phyloP scores from a whole-genome alignment of 2,329 filamentous ascomycete species.

The Pestalotiopsis sp. region DNA sequence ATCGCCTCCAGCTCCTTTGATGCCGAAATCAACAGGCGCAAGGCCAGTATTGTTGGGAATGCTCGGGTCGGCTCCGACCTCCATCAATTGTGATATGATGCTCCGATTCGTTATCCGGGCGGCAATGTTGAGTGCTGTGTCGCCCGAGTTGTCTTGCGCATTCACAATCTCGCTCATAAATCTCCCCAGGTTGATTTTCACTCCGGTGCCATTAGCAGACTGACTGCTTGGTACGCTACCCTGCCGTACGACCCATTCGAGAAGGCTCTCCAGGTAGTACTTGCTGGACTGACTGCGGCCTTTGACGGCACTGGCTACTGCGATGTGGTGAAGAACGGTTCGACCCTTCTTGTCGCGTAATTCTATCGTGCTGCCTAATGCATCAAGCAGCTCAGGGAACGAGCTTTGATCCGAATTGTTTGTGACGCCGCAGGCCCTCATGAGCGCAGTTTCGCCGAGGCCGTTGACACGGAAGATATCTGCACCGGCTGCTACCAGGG shows the following conservation, averaged over 20 bases:
- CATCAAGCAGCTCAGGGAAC: conserved; percentile 87
- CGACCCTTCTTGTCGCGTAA: conserved; percentile 86
- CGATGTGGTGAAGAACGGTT: conserved; percentile 94
- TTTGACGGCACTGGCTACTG: conserved; percentile 93
- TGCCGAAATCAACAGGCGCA: conserved; percentile 90
- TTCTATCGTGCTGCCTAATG: conserved; percentile 88
- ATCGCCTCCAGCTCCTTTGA: conserved; percentile 67
- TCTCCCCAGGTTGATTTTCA: conserved; percentile 81
- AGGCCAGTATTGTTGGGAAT: conserved; percentile 90
- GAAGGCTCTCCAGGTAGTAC: conserved; percentile 91
- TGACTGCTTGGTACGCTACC: conserved; percentile 66
- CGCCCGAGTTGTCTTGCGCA: conserved; percentile 88
- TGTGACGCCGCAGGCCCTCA: conserved; percentile 89
- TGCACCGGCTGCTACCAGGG: conserved; percentile 82
- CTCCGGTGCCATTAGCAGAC: conserved; percentile 37
- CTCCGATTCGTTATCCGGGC: conserved; percentile 90
- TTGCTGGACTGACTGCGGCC: conserved; percentile 88
- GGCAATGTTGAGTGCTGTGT: conserved; percentile 92
- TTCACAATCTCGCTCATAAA: conserved; percentile 99
- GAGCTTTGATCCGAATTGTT: conserved; percentile 92
- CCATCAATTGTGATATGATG: conserved; percentile 94
- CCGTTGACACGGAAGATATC: conserved; percentile 88
- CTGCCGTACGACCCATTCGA: conserved; percentile 93
- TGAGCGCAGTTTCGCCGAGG: conserved; percentile 87
- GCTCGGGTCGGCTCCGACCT: conserved; percentile 91